A percentile compares a stretch with the other conserved stretches of the same genome.
Evolutionary conservation across 1,139 yeast species (phyloP).

Genomic region (Yamadazyma triangularis): DNA sequence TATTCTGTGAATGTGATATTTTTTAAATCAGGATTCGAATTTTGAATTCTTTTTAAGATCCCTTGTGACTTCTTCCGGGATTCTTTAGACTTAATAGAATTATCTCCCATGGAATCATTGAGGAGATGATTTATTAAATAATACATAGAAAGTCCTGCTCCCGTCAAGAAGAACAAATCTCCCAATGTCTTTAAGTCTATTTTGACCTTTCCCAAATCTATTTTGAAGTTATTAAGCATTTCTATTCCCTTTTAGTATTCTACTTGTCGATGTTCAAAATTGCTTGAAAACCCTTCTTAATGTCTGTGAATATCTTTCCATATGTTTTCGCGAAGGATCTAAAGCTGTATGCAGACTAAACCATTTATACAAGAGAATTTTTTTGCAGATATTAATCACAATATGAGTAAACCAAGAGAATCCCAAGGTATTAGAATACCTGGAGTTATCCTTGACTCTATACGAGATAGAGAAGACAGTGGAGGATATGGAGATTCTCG

Average conservation of each 20-base stretch:
- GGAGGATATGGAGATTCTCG: conserved; percentile 40
- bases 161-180: conserved; percentile 69
- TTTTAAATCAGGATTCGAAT: conserved; percentile 55
- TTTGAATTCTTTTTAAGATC: conserved; percentile 56
- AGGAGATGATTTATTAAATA: conserved; percentile 60
- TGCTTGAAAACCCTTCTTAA: too few relatives aligned
- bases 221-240: conserved; percentile 26
- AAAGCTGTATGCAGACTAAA: too few relatives aligned
- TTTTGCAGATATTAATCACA: too few relatives aligned
- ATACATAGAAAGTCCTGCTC: conserved; percentile 80
- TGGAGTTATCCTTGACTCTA: conserved; percentile 60
- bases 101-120: conserved; percentile 48
- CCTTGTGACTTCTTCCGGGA: conserved; percentile 63
- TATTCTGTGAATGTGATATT: conserved; percentile 61
- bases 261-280: too few relatives aligned
- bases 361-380: too few relatives aligned
- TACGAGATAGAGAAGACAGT: conserved; percentile 41
- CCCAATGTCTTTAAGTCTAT: conserved; percentile 53
- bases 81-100: conserved; percentile 56
- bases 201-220: conserved; percentile 40
- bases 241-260: not conserved
- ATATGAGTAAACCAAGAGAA: conserved; percentile 6
- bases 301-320: too few relatives aligned
- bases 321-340: too few relatives aligned
- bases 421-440: conserved; percentile 60